Conservation (phyloP, 768 basidiomycete species). For the Kwoniella mangroviensis region DNA sequence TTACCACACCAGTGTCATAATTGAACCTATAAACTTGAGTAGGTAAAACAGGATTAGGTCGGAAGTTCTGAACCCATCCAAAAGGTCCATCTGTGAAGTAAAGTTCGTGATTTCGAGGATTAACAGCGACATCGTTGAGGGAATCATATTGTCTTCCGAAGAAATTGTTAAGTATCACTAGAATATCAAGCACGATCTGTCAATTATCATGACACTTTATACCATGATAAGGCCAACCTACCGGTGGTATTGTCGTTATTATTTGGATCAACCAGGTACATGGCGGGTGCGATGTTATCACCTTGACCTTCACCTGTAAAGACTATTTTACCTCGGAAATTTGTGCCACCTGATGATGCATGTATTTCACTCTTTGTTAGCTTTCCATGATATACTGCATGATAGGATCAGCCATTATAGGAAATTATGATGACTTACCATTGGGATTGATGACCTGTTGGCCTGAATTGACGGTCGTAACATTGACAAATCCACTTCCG, state of each 20-base stretch:
- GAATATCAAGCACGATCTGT: neutral
- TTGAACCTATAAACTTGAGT: conserved; percentile 80
- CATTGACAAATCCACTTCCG: conserved; percentile 57
- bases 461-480: conserved; percentile 24
- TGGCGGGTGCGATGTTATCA: conserved; percentile 64
- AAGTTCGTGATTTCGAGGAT: conserved; percentile 68
- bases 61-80: conserved; percentile 68
- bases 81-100: conserved; percentile 78
- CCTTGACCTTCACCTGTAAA: conserved; percentile 72
- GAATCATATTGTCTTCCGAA: conserved; percentile 82
- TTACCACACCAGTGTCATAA: conserved; percentile 67
- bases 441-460: conserved; percentile 25
- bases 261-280: conserved; percentile 69
- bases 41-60: conserved; percentile 69
- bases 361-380: conserved; percentile 59
- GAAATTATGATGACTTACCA: conserved; percentile 61
- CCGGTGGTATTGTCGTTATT: conserved; percentile 69
- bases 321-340: conserved; percentile 66
- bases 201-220: no score
- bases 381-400: no score
- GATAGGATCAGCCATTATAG: no score
- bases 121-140: conserved; percentile 76
- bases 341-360: conserved; percentile 56
- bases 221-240: conserved; percentile 1
- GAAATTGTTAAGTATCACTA: conserved; percentile 71